Base-by-base conservation (phyloP, 2,329 filamentous ascomycete genomes). In the Xylariales sp. region DNA sequence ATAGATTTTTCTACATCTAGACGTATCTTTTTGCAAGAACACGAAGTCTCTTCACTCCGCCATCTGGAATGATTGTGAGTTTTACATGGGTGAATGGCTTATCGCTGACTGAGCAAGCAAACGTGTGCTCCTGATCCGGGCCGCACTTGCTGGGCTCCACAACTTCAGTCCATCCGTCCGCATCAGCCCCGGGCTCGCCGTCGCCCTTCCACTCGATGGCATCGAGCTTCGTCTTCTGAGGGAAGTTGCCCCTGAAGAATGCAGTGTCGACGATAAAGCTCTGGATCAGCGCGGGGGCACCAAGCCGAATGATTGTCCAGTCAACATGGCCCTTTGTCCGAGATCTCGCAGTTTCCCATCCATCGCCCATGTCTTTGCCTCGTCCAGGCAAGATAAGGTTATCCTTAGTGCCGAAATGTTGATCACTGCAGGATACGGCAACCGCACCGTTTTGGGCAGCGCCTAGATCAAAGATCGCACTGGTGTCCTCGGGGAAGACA, bases 51-150 rank as follows among this genome's bases (percentile, higher is more conserved):
- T 95, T 95, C 3, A 96, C 85, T 17, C 91, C 90, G 23, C 91
- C 90, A 61, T 97, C 90, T 0, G 91, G 91, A 50, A 95, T 88
- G 58, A 96, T 93, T 23, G 88, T 85, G 58, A 97, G 70, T 74
- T 95, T 96, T 16, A 90, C 81, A 64, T 93, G 89, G 11, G 85
- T 88, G 54, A 88, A 85, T 3, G 70, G 65, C 56, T 69, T 72
- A 25, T 78, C 77, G 48, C 72, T 66, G 14, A 78, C 67, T 40
- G 70, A 52, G 38, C 67, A 74, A 21, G 63, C 66, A 56, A 84
- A 86, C 45, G 76, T 72, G 57, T 88, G 84, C 65, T 89, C 85
- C 51, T 70, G 68, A 57, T 91, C 85, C 14, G 86, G 81, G 2
- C 81, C 80, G 42, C 80, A 83, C 62, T 81, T 83, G 65, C 76